These are phyloP conservation scores for Wickerhamiella brachini DNA, from an alignment of 805 yeast genomes.

Conservation along the genomic window DNA sequence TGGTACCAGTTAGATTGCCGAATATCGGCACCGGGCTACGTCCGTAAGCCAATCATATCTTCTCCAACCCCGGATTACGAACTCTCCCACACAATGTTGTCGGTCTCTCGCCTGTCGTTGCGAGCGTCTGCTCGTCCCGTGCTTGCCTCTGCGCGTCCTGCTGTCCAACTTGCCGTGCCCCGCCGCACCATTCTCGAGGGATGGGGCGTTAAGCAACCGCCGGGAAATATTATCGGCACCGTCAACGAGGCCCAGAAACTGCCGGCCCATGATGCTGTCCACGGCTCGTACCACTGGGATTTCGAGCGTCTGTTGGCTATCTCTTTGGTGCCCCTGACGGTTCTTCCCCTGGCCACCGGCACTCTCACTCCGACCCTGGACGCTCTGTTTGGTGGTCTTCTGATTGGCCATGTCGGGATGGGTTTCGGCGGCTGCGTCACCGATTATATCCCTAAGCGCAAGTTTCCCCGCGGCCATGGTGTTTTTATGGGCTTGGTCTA, in stretches of 20 bases:
- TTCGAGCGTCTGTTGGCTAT: conserved; percentile 62
- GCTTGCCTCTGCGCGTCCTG: neutral
- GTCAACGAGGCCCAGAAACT: conserved; percentile 75
- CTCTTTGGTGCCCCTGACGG: conserved; percentile 61
- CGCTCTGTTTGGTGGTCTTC: conserved; percentile 47
- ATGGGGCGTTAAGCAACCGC: conserved; percentile 53
- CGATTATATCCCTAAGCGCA: conserved; percentile 82
- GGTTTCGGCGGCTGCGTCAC: conserved; percentile 86
- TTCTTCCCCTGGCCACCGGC: conserved; percentile 67
- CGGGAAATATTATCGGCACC: conserved; percentile 84
- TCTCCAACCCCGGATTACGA: conserved; percentile 1
- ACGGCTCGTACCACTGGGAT: conserved; percentile 92
- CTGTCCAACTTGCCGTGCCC: neutral
- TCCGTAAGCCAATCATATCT: neutral
- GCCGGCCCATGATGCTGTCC: conserved; percentile 48
- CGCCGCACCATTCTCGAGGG: conserved; percentile 16
- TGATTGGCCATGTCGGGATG: conserved; percentile 66
- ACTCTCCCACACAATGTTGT: conserved; percentile 9
- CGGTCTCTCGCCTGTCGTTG: conserved; percentile 2
- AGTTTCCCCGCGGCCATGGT: conserved; percentile 64
- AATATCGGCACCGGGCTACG: too few species aligned
- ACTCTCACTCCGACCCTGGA: conserved; percentile 57
- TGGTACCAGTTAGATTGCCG: too few species aligned
- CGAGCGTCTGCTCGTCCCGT: neutral
- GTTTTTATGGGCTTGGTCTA: conserved; percentile 54